phyloP scores from a whole-genome alignment of 2,329 filamentous ascomycete genomes.

The Beauveria medogensis region DNA sequence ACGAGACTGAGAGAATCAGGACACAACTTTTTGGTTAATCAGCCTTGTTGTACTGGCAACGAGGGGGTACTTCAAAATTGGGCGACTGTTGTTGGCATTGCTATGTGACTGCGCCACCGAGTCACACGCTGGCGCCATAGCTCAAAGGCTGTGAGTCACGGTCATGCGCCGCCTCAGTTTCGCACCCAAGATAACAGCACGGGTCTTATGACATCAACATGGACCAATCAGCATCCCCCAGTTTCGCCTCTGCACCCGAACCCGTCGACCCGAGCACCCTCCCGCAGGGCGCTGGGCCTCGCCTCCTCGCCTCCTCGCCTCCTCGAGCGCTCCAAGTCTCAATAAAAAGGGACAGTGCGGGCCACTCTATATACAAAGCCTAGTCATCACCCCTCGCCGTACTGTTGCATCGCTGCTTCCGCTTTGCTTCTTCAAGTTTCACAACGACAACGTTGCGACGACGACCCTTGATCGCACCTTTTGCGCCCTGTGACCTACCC shows the following conservation, averaged over 20 bases:
- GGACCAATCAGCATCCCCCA: conserved; percentile 16
- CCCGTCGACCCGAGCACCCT: not conserved
- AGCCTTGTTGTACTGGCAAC: too few relatives aligned
- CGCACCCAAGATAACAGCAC: not conserved
- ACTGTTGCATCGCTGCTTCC: not conserved
- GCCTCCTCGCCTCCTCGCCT: not conserved
- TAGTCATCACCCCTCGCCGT: not conserved
- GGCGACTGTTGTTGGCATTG: not conserved
- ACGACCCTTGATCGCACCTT: not conserved
- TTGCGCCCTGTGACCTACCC: not conserved
- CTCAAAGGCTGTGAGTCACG: conserved; percentile 17
- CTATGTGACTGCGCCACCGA: conserved; percentile 11
- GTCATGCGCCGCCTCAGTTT: conserved; percentile 17
- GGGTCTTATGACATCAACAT: conserved; percentile 17
- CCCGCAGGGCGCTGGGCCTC: not conserved
- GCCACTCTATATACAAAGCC: not conserved
- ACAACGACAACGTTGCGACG: not conserved
- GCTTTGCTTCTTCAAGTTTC: not conserved
- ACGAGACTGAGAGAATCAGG: too few relatives aligned
- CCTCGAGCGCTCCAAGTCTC: not conserved
- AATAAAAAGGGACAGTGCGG: conserved; percentile 2
- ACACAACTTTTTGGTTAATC: too few relatives aligned
- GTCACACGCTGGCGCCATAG: conserved; percentile 5
- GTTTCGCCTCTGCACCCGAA: conserved; percentile 8
- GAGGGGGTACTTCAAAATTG: not conserved